Base-by-base conservation (phyloP, 495 filamentous ascomycete genomes). In the Rhizodiscina lignyota region DNA sequence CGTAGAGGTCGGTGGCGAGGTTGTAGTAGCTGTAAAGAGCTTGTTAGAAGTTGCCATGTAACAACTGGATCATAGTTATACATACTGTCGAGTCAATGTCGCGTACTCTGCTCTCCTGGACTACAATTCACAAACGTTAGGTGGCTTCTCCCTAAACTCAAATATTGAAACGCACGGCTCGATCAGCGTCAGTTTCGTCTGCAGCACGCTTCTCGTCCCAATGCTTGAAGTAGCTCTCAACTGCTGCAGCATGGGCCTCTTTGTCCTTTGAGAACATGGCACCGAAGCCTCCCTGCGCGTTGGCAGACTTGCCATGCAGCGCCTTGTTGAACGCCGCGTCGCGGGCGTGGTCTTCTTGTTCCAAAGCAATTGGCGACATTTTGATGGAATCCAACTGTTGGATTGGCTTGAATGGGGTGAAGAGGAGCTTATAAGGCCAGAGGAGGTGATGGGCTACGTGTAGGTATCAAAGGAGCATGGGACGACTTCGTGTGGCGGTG, bases 141-240 rank as follows among this genome's bases (percentile, higher is more conserved):
- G 23, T 17, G 16, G 18, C 6, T 39, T n/a, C n/a, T n/a, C n/a
- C n/a, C n/a, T n/a, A n/a, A n/a, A n/a, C n/a, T n/a, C n/a, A n/a
- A n/a, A n/a, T n/a, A 13, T 10, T 26, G 21, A 15, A 1, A 19
- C 68, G 26, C 56, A 82, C 82, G 59, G 82, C 79, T 47, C 89
- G 74, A 41, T 67, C 76, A 37, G 72, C 79, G 19, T 72, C 69
- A 0, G 87, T 97, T 70, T 97, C 89, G 18, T 68, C 65, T 28
- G 66, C 72, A 26, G 86, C 81, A 37, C 55, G 56, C 65, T 96
- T 89, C 66, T 91, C 83, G 62, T 97, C 89, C 80, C 87, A 97
- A 60, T 94, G 92, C 74, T 94, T 97, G 74, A 94, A 96, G 64
- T 97, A 97, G 60, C 96, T 87, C 50, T 94, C 85, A 22, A 92